A percentile compares a stretch with the other conserved stretches of the same genome.
phyloP scores from a whole-genome alignment of 441 rosid genomes.

The Populus trichocarpa region DNA sequence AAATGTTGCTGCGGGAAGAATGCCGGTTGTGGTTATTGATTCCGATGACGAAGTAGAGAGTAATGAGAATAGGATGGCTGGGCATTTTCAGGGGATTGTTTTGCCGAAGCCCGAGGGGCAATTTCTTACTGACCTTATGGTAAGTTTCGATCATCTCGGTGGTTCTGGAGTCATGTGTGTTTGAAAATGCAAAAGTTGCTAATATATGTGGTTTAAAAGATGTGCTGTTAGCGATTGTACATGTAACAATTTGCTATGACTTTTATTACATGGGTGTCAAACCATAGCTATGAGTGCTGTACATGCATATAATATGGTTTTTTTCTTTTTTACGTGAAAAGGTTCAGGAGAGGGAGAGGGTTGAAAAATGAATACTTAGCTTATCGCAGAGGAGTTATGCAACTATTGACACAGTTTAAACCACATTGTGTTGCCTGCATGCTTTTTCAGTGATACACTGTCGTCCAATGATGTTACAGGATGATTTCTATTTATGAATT shows the following conservation, averaged over 20 bases:
- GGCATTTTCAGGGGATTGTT: constrained; percentile 48
- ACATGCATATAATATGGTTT: not conserved
- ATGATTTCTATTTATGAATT: not conserved
- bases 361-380: not conserved
- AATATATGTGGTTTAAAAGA: not conserved
- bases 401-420: not conserved
- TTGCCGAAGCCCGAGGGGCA: constrained; percentile 45
- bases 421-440: not conserved
- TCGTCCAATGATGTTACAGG: not conserved
- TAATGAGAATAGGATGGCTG: constrained; percentile 22
- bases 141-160: constrained; percentile 27
- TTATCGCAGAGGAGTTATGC: not conserved
- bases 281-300: not conserved
- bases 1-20: constrained; percentile 15
- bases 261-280: not conserved
- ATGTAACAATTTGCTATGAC: not conserved
- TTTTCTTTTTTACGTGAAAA: not conserved
- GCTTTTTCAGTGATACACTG: not conserved
- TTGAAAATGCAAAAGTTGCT: not conserved
- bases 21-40: constrained; percentile 51
- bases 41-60: constrained; percentile 78
- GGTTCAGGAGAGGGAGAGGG: not conserved
- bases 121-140: constrained; percentile 28
- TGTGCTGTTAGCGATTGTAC: not conserved
- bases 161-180: constrained; percentile 6